Conservation (phyloP, 1,284 basidiomycete genomes). For the Tremellales sp. region DNA sequence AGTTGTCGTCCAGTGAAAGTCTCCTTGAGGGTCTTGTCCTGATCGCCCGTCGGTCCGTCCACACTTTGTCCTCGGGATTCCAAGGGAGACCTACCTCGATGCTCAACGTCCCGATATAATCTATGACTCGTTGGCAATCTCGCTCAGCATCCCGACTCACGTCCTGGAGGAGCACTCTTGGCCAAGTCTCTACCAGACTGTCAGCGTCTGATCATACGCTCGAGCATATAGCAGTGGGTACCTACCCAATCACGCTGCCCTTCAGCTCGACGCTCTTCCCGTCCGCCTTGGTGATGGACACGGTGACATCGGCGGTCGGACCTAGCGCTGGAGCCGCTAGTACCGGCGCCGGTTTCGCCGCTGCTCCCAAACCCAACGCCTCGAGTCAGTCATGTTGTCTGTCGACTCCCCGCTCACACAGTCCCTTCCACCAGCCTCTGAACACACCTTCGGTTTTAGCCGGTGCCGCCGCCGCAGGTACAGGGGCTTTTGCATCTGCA, state of each 20-base stretch:
- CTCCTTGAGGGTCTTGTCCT: constrained; percentile 34
- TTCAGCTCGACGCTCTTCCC: constrained; percentile 19
- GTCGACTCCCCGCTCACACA: constrained; percentile 3
- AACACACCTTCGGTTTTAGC: constrained; percentile 7
- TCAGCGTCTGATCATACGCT: constrained; percentile 1
- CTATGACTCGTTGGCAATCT: constrained; percentile 10
- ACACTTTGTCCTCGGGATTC: neutral
- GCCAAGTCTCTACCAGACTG: constrained; percentile 26
- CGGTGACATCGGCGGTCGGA: constrained; percentile 9
- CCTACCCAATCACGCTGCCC: constrained; percentile 30
- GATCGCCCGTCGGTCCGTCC: neutral
- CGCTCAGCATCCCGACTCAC: constrained; percentile 14
- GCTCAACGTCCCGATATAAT: constrained; percentile 37
- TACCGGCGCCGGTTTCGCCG: neutral
- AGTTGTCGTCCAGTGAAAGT: constrained; percentile 36
- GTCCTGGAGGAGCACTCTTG: constrained; percentile 34
- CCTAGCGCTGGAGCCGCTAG: too few species aligned
- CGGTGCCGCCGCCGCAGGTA: constrained; percentile 1
- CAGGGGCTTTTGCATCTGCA: neutral
- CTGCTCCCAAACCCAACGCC: neutral
- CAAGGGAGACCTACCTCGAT: constrained; percentile 26
- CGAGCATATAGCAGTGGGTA: too few species aligned
- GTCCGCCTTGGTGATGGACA: constrained; percentile 20
- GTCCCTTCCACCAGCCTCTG: constrained; percentile 1
- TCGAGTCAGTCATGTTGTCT: constrained; percentile 7